These are phyloP conservation scores for Hypericum androsaemum DNA, from an alignment of 345 rosid species.

Conservation along the genomic window DNA sequence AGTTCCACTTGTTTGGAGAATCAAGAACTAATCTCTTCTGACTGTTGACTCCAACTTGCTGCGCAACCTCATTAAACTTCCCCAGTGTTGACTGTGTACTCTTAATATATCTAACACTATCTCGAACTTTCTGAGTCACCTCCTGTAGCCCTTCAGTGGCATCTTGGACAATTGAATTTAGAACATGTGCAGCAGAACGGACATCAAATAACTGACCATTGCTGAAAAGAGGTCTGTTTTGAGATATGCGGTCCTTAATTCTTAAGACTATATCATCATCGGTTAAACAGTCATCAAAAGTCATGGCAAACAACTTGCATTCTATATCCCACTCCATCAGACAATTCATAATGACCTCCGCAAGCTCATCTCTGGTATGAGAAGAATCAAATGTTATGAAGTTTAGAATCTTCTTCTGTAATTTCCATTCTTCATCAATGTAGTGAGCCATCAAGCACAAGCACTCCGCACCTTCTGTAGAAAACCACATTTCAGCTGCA, in stretches of 20 bases:
- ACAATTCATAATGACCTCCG: slow-evolving; percentile 66
- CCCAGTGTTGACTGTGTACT: slow-evolving; percentile 55
- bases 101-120: slow-evolving; percentile 61
- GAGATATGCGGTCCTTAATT: slow-evolving; percentile 54
- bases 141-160: slow-evolving; percentile 49
- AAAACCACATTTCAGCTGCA: slow-evolving; percentile 71
- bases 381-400: slow-evolving; percentile 71
- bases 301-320: slow-evolving; percentile 72
- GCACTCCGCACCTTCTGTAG: slow-evolving; percentile 40
- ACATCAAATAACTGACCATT: slow-evolving; percentile 65
- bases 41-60: slow-evolving; percentile 45
- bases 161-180: slow-evolving; percentile 54
- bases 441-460: slow-evolving; percentile 65
- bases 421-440: slow-evolving; percentile 77
- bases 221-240: slow-evolving; percentile 43
- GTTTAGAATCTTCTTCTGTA: slow-evolving; percentile 69
- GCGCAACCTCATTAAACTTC: slow-evolving; percentile 66
- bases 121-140: slow-evolving; percentile 64
- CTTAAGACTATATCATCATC: slow-evolving; percentile 58
- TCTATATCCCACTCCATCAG: slow-evolving; percentile 83
- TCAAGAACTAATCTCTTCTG: slow-evolving; percentile 56
- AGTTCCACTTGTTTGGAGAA: slow-evolving; percentile 50
- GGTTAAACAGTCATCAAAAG: slow-evolving; percentile 53
- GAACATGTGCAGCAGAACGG: slow-evolving; percentile 61
- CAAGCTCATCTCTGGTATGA: slow-evolving; percentile 74